Conservation (phyloP, 768 basidiomycete genomes). For the Trametopsis cervina region DNA sequence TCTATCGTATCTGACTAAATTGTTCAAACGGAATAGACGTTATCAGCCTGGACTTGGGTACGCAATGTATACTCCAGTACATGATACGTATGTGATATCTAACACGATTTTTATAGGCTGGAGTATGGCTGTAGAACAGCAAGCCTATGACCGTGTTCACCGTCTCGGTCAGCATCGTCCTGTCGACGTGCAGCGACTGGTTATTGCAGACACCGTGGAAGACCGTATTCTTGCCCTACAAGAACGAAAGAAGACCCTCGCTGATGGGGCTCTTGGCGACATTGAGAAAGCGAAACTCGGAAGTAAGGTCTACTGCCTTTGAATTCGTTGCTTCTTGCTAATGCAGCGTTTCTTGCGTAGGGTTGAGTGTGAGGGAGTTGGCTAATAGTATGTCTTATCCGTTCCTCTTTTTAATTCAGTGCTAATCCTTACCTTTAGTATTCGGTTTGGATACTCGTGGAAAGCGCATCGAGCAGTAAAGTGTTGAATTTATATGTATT, state of each 20-base stretch:
- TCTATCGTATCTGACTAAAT: not conserved
- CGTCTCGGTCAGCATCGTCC: conserved; percentile 40
- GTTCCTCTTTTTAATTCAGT: not conserved
- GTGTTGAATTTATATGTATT: too few relatives aligned
- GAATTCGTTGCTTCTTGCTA: not conserved
- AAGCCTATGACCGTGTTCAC: conserved; percentile 45
- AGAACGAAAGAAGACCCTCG: conserved; percentile 53
- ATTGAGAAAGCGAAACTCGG: conserved; percentile 53
- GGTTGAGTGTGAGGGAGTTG: conserved; percentile 43
- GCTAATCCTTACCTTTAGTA: conserved; percentile 13
- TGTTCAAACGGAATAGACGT: conserved; percentile 33
- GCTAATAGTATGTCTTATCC: conserved; percentile 28
- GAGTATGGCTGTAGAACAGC: conserved; percentile 56
- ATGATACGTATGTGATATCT: not conserved
- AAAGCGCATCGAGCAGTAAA: too few relatives aligned
- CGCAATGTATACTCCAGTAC: not conserved
- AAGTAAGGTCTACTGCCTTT: too few relatives aligned
- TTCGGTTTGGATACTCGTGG: conserved; percentile 23
- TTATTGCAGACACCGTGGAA: conserved; percentile 57
- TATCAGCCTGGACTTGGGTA: conserved; percentile 47
- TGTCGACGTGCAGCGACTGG: conserved; percentile 49
- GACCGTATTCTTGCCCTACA: conserved; percentile 64
- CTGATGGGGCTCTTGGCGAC: conserved; percentile 58
- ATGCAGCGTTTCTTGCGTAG: conserved; percentile 18
- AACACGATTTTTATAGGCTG: conserved; percentile 30